Evolutionary conservation across 2,329 filamentous ascomycete species (phyloP).

Genomic region (Plenodomus tracheiphilus): DNA sequence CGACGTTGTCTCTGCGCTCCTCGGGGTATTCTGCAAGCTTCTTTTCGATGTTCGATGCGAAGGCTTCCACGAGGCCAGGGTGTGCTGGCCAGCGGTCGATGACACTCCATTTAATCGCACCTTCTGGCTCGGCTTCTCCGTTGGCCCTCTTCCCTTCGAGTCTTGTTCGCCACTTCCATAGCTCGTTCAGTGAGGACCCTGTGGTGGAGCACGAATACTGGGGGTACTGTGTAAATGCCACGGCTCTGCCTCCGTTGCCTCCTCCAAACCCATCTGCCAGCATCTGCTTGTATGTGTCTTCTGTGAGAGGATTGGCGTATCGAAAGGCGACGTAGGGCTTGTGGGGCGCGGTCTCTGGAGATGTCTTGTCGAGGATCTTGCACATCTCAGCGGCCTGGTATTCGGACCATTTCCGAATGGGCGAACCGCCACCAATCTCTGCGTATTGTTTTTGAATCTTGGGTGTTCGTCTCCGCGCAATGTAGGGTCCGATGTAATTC

Average conservation of each 20-base stretch:
- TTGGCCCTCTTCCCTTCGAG: conserved; percentile 74
- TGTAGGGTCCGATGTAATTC: conserved; percentile 84
- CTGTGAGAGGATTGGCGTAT: conserved; percentile 90
- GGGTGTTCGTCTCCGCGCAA: conserved; percentile 83
- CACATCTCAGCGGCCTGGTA: conserved; percentile 94
- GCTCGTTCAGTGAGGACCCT: conserved; percentile 90
- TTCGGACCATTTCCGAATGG: conserved; percentile 97
- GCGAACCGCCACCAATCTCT: conserved; percentile 94
- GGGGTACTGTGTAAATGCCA: conserved; percentile 97
- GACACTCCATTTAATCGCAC: conserved; percentile 90
- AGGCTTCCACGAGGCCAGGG: conserved; percentile 83
- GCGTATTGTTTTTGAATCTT: conserved; percentile 97
- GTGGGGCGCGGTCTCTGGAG: conserved; percentile 91
- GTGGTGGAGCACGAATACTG: conserved; percentile 99
- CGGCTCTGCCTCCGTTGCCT: conserved; percentile 86
- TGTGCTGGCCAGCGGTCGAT: conserved; percentile 98
- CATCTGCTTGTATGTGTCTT: conserved; percentile 85
- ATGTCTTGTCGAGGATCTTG: conserved; percentile 89
- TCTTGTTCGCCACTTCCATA: conserved; percentile 95
- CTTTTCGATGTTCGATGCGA: conserved; percentile 88
- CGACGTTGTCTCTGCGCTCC: conserved; percentile 76
- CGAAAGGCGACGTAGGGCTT: conserved; percentile 98
- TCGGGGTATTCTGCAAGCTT: conserved; percentile 82
- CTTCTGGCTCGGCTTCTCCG: conserved; percentile 58
- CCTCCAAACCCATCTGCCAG: conserved; percentile 88